Base-by-base conservation (phyloP, 2,329 filamentous ascomycete genomes). In the Claviceps capensis region DNA sequence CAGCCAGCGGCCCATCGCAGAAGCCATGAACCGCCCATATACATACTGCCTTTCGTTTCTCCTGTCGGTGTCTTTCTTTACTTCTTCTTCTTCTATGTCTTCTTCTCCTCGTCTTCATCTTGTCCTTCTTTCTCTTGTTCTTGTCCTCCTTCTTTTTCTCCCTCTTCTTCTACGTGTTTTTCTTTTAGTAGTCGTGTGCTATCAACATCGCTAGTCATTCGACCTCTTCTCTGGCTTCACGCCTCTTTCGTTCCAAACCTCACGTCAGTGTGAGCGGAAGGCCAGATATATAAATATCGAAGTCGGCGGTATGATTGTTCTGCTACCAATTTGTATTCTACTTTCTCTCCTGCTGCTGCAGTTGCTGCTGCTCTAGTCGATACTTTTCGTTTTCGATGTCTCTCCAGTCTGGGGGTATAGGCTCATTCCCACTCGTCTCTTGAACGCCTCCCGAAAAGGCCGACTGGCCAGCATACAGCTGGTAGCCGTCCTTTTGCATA, bases 381-480 rank as follows among this genome's bases (percentile, higher is more conserved):
- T 76, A 81, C 63, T 76, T 77, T 61, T 83, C 78, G 58, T 83
- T 83, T 69, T 84, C 81, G 17, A 76, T 60, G 60, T 83, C 80
- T 56, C 81, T 72, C 81, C 81, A 84, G 63, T 84, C 81, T 58
- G 67, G 67, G 37, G 76, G 72, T 51, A 72, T 73, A 51, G 75
- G 75, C 63, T 86, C 84, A 66, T 86, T 79, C 45, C 83, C 84
- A 60, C 78, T 80, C 48, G 82, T 83, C 67, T 78, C 75, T 67
- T 79, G 81, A 56, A 79, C 79, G n/a, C 72, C 68, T 53, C 79
- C 77, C 11, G 72, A 72, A 65, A 86, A 88, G 8, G 85, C 85
- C 46, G 82, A 76, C 63, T 81, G 81, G 36, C 88, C 88, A 16
- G 83, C 87, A 67, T 95, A 95, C 58, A 95, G 68, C 72, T 93